Base-by-base conservation (phyloP, 495 filamentous ascomycete species). In the Neurospora discreta region DNA sequence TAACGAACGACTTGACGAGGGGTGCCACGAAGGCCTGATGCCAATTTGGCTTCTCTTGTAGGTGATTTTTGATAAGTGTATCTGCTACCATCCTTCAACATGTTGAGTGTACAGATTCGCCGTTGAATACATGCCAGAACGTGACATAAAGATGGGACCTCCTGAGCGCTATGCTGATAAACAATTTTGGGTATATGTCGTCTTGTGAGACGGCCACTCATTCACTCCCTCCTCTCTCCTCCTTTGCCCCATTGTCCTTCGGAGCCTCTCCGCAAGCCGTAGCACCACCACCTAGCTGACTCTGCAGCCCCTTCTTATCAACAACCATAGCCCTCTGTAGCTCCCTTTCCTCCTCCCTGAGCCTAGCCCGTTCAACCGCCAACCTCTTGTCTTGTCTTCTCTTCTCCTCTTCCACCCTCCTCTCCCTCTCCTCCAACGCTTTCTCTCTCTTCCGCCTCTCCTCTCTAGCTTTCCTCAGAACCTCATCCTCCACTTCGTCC, bases 291-390 rank as follows among this genome's bases (percentile, higher is more conserved):
- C 58, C 74, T 73, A 93, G 80, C 77, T 93, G 88, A 44, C 87
- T 88, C 43, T 87, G 85, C 44, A 95, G 75, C 23, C 93, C 92
- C 70, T 87, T 89, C 79, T 92, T 95, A 23, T 86, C 85, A 20
- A 95, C 85, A 40, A 84, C 88, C 90, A 95, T 93, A 16, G 93
- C 93, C 73, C 86, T 85, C 75, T 94, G 87, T 39, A 97, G 80
- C 78, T 97, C 92, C 52, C 86, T 84, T 79, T 95, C 92, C 69
- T 91, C 92, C 79, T 95, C 92, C 39, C 87, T 80, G 30, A 97
- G 75, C 44, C 89, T 84, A 43, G 88, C 88, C 77, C 88, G 92
- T 44, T 91, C 89, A 73, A 84, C 87, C 46, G 87, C 81, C 40
- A 94, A 79, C 43, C 91, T 89, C 71, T 89, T 87, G 77, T 87